These are phyloP conservation scores for Prunus armeniaca DNA, from an alignment of 306 rosid species.

Conservation along the genomic window DNA sequence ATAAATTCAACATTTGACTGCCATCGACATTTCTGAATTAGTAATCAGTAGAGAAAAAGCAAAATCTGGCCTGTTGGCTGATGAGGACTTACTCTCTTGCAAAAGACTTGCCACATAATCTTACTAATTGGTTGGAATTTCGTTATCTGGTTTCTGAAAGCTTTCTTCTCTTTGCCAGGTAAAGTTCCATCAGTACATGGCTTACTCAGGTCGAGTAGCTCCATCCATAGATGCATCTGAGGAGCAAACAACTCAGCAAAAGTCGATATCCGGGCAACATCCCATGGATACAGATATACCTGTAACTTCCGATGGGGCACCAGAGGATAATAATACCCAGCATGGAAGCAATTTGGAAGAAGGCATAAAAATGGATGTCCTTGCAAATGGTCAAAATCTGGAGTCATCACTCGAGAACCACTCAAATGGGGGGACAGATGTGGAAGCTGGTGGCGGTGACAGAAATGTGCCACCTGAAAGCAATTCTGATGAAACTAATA, in stretches of 20 bases:
- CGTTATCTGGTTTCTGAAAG: background rate
- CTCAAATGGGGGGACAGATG: conserved; percentile 14
- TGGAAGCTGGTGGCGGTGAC: background rate
- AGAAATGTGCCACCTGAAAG: conserved; percentile 15
- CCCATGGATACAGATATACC: conserved; percentile 14
- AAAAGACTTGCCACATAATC: background rate
- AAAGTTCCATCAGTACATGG: conserved; percentile 11
- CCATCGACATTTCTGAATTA: background rate
- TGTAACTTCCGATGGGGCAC: background rate
- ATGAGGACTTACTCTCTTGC: background rate
- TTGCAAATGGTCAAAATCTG: conserved; percentile 16
- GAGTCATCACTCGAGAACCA: conserved; percentile 6
- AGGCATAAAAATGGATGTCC: background rate
- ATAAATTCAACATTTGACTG: background rate
- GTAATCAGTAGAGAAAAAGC: background rate
- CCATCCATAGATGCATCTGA: background rate
- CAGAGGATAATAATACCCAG: background rate
- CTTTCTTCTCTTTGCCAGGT: conserved; percentile 16
- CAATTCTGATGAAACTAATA: conserved; percentile 7
- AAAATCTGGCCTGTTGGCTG: background rate
- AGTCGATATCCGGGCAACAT: background rate
- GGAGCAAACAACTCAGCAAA: conserved; percentile 7
- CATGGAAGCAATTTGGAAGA: conserved; percentile 4
- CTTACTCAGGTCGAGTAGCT: conserved; percentile 15
- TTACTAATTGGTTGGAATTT: background rate